Percentiles rank a stretch among this genome's conserved stretches.
Conservation (phyloP, 345 rosid species). For the Limnanthes douglasii region DNA sequence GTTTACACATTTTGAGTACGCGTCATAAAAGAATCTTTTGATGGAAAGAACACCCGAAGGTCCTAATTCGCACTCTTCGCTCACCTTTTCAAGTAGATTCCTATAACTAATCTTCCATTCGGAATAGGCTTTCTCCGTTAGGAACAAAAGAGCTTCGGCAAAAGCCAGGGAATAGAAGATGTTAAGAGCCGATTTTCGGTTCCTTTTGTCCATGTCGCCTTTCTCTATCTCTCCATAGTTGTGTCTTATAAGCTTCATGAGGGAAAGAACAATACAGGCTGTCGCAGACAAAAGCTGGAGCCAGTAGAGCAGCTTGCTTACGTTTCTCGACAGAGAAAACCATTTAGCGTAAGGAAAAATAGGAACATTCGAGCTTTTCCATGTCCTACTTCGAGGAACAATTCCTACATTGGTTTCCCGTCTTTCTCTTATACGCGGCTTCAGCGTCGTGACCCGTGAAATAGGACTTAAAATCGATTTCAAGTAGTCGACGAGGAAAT, state of each 20-base stretch:
- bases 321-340: constrained; percentile 48
- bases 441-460: constrained; percentile 11
- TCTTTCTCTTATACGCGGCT: constrained; percentile 6
- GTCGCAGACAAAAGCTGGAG: constrained; percentile 76
- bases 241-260: constrained; percentile 52
- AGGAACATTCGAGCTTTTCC: constrained; percentile 69
- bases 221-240: constrained; percentile 58
- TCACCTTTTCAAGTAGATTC: constrained; percentile 56
- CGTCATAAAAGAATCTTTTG: constrained; percentile 71
- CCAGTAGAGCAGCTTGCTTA: constrained; percentile 73
- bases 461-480: constrained; percentile 13
- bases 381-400: constrained; percentile 21
- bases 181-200: constrained; percentile 41
- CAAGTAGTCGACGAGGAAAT: constrained; percentile 12
- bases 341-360: constrained; percentile 58
- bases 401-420: constrained; percentile 9
- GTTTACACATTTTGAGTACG: constrained; percentile 65
- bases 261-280: constrained; percentile 57
- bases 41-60: constrained; percentile 47
- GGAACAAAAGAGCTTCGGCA: constrained; percentile 72
- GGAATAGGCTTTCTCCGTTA: constrained; percentile 84
- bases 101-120: constrained; percentile 44
- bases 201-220: constrained; percentile 61
- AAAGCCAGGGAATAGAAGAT: constrained; percentile 75
- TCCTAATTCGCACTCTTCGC: constrained; percentile 51